phyloP scores from a whole-genome alignment of 139 green algal genomes.

The Bryopsis sp. region DNA sequence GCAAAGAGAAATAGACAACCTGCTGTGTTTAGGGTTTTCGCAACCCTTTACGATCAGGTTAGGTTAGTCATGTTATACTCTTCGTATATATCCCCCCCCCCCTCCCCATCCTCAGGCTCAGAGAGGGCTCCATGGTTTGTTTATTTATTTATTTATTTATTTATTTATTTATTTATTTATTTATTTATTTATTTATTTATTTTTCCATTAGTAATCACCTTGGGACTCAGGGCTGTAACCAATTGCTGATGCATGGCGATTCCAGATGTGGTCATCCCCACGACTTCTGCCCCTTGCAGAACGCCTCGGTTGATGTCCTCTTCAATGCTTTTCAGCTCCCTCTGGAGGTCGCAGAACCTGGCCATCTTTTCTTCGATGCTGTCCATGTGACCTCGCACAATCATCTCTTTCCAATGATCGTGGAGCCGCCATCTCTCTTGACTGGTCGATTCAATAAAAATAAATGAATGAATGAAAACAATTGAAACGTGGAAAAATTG shows the following conservation, averaged over 20 bases:
- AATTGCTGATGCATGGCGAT: constrained; percentile 40
- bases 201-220: constrained; percentile 20
- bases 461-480: too few species aligned
- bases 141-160: too few species aligned
- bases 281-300: constrained; percentile 32
- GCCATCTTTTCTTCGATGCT: constrained; percentile 4
- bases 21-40: not conserved
- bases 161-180: not conserved
- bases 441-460: too few species aligned
- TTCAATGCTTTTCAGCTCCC: constrained; percentile 9
- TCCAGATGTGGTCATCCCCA: constrained; percentile 63
- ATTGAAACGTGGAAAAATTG: too few species aligned
- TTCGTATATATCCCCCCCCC: not conserved
- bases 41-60: not conserved
- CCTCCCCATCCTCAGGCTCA: too few species aligned
- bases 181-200: not conserved
- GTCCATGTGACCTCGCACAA: constrained; percentile 13
- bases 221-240: constrained; percentile 31
- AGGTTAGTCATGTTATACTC: not conserved
- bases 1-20: not conserved
- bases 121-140: too few species aligned
- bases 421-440: too few species aligned
- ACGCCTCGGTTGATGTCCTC: constrained; percentile 24
- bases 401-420: constrained; percentile 1
- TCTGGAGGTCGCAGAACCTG: not conserved